A percentile compares a stretch with the other conserved stretches of the same genome.
These are phyloP conservation scores for Aurantiochytrium sp. DNA, from an alignment of 108 stramenopile species.

Conservation along the genomic window DNA sequence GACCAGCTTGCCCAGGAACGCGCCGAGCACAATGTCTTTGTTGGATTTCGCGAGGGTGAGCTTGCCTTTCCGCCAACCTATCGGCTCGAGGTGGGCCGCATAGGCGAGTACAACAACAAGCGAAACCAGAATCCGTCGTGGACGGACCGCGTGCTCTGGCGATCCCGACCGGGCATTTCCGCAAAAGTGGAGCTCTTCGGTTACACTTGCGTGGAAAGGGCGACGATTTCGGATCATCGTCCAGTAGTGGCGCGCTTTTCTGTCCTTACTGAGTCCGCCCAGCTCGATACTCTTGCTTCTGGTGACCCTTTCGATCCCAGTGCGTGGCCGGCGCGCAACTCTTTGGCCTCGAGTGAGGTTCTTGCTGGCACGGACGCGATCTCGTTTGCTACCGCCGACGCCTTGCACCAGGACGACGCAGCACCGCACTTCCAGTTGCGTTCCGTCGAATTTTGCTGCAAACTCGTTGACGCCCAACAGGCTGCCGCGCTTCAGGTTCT, in stretches of 20 bases:
- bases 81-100: constrained; percentile 13
- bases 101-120: constrained; percentile 33
- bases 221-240: constrained; percentile 22
- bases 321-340: too few species aligned
- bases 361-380: neutral
- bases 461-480: neutral
- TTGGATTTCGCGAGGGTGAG: constrained; percentile 25
- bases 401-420: too few species aligned
- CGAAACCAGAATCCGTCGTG: constrained; percentile 36
- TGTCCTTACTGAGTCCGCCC: neutral
- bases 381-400: too few species aligned
- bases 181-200: neutral
- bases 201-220: neutral
- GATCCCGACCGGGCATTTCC: neutral
- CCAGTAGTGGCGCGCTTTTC: constrained; percentile 27
- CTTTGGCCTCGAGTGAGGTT: too few species aligned
- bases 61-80: constrained; percentile 37
- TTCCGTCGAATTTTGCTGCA: neutral
- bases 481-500: neutral
- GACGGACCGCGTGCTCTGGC: constrained; percentile 43
- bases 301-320: too few species aligned
- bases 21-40: neutral
- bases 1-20: constrained; percentile 23
- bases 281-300: neutral
- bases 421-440: too few species aligned